Evolutionary conservation across 495 filamentous ascomycete species (phyloP).

Genomic region (Penicillium malachiteum): DNA sequence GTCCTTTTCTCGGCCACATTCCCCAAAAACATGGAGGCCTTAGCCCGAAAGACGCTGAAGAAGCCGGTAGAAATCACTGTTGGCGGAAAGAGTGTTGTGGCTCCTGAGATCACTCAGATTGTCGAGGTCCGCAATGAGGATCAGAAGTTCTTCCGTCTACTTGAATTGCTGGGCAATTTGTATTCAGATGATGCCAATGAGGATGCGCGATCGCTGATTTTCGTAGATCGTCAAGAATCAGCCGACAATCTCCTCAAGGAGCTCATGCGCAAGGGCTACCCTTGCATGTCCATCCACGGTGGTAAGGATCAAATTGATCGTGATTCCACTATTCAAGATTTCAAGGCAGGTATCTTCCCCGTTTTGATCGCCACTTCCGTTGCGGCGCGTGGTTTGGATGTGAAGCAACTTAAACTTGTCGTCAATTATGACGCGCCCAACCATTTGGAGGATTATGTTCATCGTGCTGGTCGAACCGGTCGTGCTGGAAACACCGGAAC

Average conservation of each 20-base stretch:
- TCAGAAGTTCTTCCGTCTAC: slow-evolving; percentile 78
- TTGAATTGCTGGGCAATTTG: slow-evolving; percentile 84
- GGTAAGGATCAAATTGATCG: slow-evolving; percentile 95
- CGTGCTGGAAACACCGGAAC: slow-evolving; percentile 93
- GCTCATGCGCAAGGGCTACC: slow-evolving; percentile 84
- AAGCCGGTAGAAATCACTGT: slow-evolving; percentile 90
- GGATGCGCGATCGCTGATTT: slow-evolving; percentile 84
- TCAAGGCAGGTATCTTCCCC: slow-evolving; percentile 87
- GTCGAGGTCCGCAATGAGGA: slow-evolving; percentile 85
- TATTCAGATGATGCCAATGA: slow-evolving; percentile 76
- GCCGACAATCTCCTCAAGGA: slow-evolving; percentile 82
- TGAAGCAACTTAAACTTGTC: slow-evolving; percentile 94
- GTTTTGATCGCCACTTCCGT: slow-evolving; percentile 94
- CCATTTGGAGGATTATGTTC: slow-evolving; percentile 97
- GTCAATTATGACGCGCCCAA: slow-evolving; percentile 97
- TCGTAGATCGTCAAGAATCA: slow-evolving; percentile 93
- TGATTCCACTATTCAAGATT: slow-evolving; percentile 90
- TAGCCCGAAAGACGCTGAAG: slow-evolving; percentile 83
- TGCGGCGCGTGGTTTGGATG: slow-evolving; percentile 91
- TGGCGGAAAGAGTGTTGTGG: slow-evolving; percentile 86
- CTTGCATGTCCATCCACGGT: slow-evolving; percentile 94
- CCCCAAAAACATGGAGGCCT: slow-evolving; percentile 86
- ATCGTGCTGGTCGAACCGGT: slow-evolving; percentile 91
- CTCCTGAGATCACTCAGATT: slow-evolving; percentile 91
- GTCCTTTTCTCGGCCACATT: slow-evolving; percentile 97